Percentiles rank a stretch among this genome's conserved stretches.
These are phyloP conservation scores for Helotiales sp. DNA, from an alignment of 2,329 filamentous ascomycete genomes.

Conservation along the genomic window DNA sequence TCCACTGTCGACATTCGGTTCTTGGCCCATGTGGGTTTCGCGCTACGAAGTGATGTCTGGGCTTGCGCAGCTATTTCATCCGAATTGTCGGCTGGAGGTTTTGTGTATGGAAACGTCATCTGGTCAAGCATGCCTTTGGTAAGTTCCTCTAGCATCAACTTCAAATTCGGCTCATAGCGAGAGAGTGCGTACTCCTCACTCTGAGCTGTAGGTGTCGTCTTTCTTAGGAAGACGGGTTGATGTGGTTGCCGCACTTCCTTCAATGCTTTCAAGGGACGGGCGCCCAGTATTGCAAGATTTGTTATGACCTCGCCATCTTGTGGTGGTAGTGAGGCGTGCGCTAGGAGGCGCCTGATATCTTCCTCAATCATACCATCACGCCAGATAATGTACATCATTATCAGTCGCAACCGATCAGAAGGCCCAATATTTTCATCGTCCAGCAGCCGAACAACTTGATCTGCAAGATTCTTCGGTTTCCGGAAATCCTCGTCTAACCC, in stretches of 20 bases:
- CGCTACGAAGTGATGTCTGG: constrained; percentile 79
- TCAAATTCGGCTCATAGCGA: constrained; percentile 79
- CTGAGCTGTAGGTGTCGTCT: constrained; percentile 52
- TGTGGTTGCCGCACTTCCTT: constrained; percentile 73
- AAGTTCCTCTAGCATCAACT: constrained; percentile 77
- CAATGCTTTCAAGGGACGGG: constrained; percentile 66
- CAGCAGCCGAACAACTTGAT: constrained; percentile 81
- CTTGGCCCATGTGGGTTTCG: constrained; percentile 94
- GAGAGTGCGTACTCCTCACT: constrained; percentile 83
- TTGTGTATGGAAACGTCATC: constrained; percentile 68
- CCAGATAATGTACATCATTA: constrained; percentile 84
- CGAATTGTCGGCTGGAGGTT: constrained; percentile 64
- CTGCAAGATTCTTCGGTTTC: constrained; percentile 86
- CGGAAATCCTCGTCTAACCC: constrained; percentile 90
- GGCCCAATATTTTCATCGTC: constrained; percentile 76
- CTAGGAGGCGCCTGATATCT: constrained; percentile 81
- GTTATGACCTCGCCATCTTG: constrained; percentile 71
- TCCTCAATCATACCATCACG: constrained; percentile 80
- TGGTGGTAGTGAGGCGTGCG: constrained; percentile 76
- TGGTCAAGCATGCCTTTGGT: constrained; percentile 67
- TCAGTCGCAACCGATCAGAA: constrained; percentile 77
- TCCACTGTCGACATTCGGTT: constrained; percentile 73
- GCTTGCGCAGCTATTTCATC: constrained; percentile 55
- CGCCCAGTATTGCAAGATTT: constrained; percentile 82
- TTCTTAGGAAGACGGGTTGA: constrained; percentile 70